Conservation (phyloP, 2,329 filamentous ascomycete species). For the Calycina marina region DNA sequence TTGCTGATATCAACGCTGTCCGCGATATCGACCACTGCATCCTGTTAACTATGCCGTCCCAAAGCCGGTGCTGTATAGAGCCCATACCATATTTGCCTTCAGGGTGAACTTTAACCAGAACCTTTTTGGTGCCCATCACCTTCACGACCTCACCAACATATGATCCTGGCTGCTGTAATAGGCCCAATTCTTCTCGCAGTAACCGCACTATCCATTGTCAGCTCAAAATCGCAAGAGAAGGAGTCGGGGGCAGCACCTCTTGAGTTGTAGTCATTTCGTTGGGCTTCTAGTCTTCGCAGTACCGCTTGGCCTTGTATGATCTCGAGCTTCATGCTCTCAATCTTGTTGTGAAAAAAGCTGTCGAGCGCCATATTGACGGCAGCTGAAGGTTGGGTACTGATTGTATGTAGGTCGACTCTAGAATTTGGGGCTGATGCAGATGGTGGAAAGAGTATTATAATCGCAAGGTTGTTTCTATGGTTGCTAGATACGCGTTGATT, state of each 20-base stretch:
- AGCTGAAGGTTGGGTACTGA: not conserved
- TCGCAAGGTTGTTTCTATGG: too few relatives aligned
- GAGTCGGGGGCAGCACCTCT: conserved; percentile 29
- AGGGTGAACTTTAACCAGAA: conserved; percentile 95
- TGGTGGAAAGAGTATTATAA: too few relatives aligned
- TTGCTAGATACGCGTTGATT: too few relatives aligned
- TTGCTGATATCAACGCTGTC: conserved; percentile 91
- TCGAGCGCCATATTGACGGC: conserved; percentile 79
- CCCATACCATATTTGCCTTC: conserved; percentile 95
- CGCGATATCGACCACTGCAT: conserved; percentile 79
- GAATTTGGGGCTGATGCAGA: not conserved
- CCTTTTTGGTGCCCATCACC: conserved; percentile 99
- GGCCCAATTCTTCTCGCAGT: conserved; percentile 83
- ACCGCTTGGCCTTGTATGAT: conserved; percentile 98
- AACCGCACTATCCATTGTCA: conserved; percentile 50
- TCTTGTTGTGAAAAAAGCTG: conserved; percentile 99
- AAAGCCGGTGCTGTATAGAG: not conserved
- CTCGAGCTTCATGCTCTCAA: conserved; percentile 99
- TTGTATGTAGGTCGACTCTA: not conserved
- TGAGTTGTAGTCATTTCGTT: conserved; percentile 98
- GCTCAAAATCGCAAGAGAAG: conserved; percentile 1
- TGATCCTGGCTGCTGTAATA: conserved; percentile 92
- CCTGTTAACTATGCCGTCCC: conserved; percentile 8
- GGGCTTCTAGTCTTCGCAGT: conserved; percentile 84
- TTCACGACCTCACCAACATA: conserved; percentile 99